Percentiles rank a stretch among this genome's conserved stretches.
Evolutionary conservation across 345 rosid genomes (phyloP).

Genomic region (Toxicodendron radicans): DNA sequence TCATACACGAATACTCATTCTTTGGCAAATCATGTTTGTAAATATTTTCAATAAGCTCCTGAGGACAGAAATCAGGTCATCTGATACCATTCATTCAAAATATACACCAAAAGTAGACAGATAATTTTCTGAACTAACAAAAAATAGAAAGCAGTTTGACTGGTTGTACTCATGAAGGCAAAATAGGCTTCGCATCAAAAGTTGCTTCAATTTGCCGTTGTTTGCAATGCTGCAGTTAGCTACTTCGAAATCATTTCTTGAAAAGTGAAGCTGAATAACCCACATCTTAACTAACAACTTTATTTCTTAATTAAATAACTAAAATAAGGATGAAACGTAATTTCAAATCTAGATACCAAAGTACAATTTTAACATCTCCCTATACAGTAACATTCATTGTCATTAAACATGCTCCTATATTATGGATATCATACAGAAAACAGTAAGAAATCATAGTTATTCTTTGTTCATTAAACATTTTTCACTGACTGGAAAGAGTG

Average conservation of each 20-base stretch:
- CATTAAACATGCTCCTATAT: background rate
- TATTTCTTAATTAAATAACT: no score
- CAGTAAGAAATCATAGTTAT: background rate
- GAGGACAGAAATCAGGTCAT: constrained; percentile 24
- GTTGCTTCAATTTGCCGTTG: no score
- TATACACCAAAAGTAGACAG: background rate
- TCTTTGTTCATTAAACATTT: no score
- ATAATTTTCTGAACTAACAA: background rate
- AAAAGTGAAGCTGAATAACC: no score
- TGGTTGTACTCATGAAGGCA: no score
- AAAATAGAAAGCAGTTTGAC: no score
- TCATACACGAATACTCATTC: constrained; percentile 60
- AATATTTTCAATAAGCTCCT: constrained; percentile 82
- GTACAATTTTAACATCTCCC: background rate
- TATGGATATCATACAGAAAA: background rate
- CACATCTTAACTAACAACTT: no score
- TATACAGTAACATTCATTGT: background rate
- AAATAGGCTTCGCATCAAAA: no score
- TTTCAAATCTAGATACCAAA: background rate
- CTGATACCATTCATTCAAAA: constrained; percentile 11
- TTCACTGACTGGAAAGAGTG: no score
- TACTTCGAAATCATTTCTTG: no score
- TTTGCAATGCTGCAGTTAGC: no score
- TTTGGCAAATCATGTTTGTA: constrained; percentile 68
- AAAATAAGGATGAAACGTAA: no score